Base-by-base conservation (phyloP, 805 yeast genomes). In the Torulaspora quercuum region DNA sequence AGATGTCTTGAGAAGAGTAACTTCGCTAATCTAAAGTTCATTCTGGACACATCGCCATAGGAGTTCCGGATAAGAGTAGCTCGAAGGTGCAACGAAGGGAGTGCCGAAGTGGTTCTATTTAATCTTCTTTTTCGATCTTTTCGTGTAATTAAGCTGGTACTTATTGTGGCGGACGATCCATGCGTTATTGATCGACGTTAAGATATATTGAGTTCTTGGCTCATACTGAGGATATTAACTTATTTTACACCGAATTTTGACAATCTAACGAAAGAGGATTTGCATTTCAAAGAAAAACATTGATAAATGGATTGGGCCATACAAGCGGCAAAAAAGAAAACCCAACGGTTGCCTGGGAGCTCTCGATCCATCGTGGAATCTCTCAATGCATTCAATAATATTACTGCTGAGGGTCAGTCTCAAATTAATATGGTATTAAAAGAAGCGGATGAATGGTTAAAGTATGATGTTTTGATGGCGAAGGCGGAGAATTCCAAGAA, bases 341-440 rank as follows among this genome's bases (percentile, higher is more conserved):
- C 50, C n/a, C 44, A 47, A 33, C 45, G 48, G 24, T 39, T 46
- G 11, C 50, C 57, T 22, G 61, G 61, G 4, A 47, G 59, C 11
- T 52, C 64, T 3, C 41, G 61, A 30, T 59, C 63, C 7, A 55
- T 59, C 16, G 45, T 59, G 2, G 61, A 57, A 37, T 51, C 63
- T 6, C 42, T 59, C 14, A 55, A 55, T 35, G 33, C 35, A 17
- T 49, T 56, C 13, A 55, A 55, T 37, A 46, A 53, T n/a, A 45
- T 51, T 3, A 34, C 42, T 12, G 40, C 41, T 15, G 44, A 50
- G 23, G 54, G 53, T 12, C 53, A 51, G 12, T 30, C 41, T n/a
- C 44, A 48, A 21, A 36, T 50, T 6, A 49, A 47, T 31, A 11
- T 37, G 9, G 46, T 42, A 6, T 28, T 55, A 6, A 33, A 36